Base-by-base conservation (phyloP, 2,329 filamentous ascomycete species). In the Leptographium galeiforme region DNA sequence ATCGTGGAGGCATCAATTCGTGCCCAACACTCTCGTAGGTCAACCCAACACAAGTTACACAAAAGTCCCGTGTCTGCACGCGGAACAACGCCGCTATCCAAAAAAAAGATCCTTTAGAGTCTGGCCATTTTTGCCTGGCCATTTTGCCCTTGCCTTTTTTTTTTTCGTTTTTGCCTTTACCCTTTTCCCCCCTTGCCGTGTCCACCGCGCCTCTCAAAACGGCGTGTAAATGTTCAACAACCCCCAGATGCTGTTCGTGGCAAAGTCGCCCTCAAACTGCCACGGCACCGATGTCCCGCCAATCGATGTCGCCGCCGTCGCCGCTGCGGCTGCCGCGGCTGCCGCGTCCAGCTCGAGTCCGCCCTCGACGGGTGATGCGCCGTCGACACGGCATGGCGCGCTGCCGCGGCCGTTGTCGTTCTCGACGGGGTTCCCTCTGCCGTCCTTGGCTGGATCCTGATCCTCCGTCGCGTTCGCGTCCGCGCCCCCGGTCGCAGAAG, bases 201-300 rank as follows among this genome's bases (percentile, higher is more conserved):
- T 44, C n/a, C 45, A 1, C 3, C 33, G 33, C 41, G 16, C 13
- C 16, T 8, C 10, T 50, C 33, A 56, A 50, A 57, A 58, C 18
- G 56, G 66, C 39, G 68, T 68, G 57, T 72, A 72, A 57, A 71
- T 73, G 60, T 80, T 80, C 59, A 80, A 61, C 54, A 79, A 63
- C 40, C 72, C 74, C 77, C 77, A 79, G 53, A 80, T 70, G 46
- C 75, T 79, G 58, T 78, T 76, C 48, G 70, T 70, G 3, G 70
- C 71, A 64, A 79, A 78, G 54, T 72, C 75, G 2, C 77, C 77
- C 30, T 72, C 76, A 64, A 80, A 80, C 55, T 75, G 70, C 72
- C 72, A 76, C 33, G 64, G 59, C 34, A 59, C 52, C 1, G 41
- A 43, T 1, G 43, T 48, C 32, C 51, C 57, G 48, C 56, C 56